phyloP scores from a whole-genome alignment of 768 basidiomycete genomes.

The Russula vinacea region DNA sequence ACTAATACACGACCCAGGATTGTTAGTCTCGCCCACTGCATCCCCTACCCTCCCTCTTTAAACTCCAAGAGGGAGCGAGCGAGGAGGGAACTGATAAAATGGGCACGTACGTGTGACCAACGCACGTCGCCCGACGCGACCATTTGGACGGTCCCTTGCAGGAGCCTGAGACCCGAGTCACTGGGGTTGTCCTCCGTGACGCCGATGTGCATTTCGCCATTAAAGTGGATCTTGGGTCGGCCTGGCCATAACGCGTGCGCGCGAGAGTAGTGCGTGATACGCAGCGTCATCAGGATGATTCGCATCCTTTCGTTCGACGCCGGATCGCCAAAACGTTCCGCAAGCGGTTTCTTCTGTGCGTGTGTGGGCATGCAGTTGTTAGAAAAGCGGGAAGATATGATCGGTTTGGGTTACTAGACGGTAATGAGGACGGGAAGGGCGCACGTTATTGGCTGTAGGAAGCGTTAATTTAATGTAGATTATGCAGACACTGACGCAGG shows the following conservation, averaged over 20 bases:
- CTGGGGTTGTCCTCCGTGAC: slow-evolving; percentile 36
- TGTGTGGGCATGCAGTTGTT: too few species aligned
- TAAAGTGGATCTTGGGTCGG: slow-evolving; percentile 52
- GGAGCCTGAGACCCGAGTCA: slow-evolving; percentile 23
- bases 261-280: slow-evolving; percentile 34
- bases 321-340: slow-evolving; percentile 36
- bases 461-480: too few species aligned
- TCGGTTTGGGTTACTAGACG: too few species aligned
- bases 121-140: slow-evolving; percentile 49
- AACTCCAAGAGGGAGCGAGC: too few species aligned
- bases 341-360: slow-evolving; percentile 24
- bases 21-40: too few species aligned
- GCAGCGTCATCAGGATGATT: slow-evolving; percentile 52
- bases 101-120: slow-evolving; percentile 48
- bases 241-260: slow-evolving; percentile 34
- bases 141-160: slow-evolving; percentile 41
- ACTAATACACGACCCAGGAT: slow-evolving; percentile 18
- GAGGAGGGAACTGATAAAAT: neutral
- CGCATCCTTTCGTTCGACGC: slow-evolving; percentile 45
- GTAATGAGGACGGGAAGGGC: neutral
- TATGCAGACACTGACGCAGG: neutral
- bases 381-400: too few species aligned
- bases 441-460: slow-evolving; percentile 43
- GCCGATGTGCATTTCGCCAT: slow-evolving; percentile 38
- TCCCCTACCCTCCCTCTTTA: too few species aligned